phyloP scores from a whole-genome alignment of 2,329 filamentous ascomycete species.

The Sporothrix brasiliensis region DNA sequence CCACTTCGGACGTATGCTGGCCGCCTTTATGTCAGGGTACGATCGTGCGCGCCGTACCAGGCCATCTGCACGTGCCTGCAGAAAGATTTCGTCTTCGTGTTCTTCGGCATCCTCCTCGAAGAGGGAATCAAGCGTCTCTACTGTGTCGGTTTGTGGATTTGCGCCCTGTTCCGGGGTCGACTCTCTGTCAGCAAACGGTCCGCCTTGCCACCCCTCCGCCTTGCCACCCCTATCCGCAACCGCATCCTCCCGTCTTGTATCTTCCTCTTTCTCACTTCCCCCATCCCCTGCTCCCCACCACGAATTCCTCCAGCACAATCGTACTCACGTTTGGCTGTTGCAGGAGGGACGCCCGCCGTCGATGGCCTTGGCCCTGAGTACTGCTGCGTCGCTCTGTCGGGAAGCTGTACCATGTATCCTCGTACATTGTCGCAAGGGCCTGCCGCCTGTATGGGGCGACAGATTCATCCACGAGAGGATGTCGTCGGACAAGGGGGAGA shows the following conservation, averaged over 20 bases:
- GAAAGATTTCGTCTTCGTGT: constrained; percentile 41
- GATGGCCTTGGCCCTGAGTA: constrained; percentile 57
- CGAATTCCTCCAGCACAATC: too few species aligned
- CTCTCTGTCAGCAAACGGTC: background rate
- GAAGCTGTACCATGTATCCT: constrained; percentile 83
- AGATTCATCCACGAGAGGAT: constrained; percentile 2
- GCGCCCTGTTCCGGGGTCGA: constrained; percentile 52
- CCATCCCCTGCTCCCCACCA: background rate
- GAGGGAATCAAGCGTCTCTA: constrained; percentile 60
- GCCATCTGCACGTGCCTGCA: constrained; percentile 62
- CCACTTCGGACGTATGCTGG: constrained; percentile 57
- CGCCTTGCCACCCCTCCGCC: too few species aligned
- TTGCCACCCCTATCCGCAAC: too few species aligned
- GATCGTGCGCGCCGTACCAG: constrained; percentile 70
- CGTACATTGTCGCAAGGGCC: constrained; percentile 61
- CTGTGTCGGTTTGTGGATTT: constrained; percentile 54
- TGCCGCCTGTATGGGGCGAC: constrained; percentile 7
- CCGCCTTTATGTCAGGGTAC: constrained; percentile 75
- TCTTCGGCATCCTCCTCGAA: constrained; percentile 59
- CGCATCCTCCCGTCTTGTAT: background rate
- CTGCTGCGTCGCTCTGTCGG: constrained; percentile 60
- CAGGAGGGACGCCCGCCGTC: constrained; percentile 69
- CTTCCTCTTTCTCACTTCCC: background rate
- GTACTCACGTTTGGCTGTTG: constrained; percentile 63
- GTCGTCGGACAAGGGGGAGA: background rate